These are phyloP conservation scores for Populus euphratica DNA, from an alignment of 345 rosid genomes.

Conservation along the genomic window DNA sequence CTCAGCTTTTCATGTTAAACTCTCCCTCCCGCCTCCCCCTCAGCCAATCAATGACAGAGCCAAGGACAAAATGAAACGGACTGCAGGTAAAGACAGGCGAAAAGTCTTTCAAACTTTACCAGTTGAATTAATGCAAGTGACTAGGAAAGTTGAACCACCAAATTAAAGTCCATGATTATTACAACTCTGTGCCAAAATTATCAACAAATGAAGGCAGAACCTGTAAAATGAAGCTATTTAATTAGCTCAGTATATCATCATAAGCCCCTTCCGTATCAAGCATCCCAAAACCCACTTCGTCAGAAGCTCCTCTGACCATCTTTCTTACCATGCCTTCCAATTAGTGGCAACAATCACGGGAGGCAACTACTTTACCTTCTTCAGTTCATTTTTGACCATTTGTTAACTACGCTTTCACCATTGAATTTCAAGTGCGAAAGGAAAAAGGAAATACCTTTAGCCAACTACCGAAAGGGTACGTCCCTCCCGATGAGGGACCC, in stretches of 20 bases:
- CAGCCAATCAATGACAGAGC: background rate
- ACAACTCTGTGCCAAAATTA: background rate
- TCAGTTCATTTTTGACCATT: conserved; percentile 19
- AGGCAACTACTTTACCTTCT: background rate
- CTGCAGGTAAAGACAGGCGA: conserved; percentile 12
- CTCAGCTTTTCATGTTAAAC: too few species aligned
- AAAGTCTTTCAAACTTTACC: background rate
- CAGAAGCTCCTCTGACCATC: background rate
- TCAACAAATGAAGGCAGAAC: background rate
- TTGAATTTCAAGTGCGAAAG: background rate
- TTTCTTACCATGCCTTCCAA: background rate
- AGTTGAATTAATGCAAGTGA: background rate
- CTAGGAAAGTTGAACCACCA: background rate
- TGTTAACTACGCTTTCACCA: conserved; percentile 9
- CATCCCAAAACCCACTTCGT: too few species aligned
- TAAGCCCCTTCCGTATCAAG: background rate
- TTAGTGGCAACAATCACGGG: background rate
- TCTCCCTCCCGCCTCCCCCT: background rate
- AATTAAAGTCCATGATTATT: background rate
- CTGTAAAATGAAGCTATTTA: background rate
- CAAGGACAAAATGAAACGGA: conserved; percentile 1
- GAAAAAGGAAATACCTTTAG: background rate
- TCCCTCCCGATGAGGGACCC: conserved; percentile 8
- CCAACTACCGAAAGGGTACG: background rate
- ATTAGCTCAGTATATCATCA: background rate